These are phyloP conservation scores for Solanum hybrid DNA, from an alignment of 305 asterid species.

Conservation along the genomic window DNA sequence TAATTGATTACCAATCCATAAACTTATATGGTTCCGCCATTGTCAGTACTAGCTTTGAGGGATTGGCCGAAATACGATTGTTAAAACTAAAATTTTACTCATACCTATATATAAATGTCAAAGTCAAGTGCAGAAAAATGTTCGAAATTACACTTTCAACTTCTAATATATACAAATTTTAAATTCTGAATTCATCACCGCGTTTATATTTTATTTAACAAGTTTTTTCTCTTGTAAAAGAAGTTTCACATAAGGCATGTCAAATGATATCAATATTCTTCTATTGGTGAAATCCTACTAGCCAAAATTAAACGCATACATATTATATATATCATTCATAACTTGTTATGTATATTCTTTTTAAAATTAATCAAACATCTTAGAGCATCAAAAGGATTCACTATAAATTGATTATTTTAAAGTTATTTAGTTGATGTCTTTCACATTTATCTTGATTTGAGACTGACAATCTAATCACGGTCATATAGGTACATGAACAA, in stretches of 20 bases:
- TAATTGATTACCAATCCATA: background rate
- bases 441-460: background rate
- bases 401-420: background rate
- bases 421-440: background rate
- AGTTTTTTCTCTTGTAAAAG: background rate
- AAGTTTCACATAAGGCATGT: background rate
- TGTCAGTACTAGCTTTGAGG: accelerated
- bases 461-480: background rate
- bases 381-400: background rate
- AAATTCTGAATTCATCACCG: background rate
- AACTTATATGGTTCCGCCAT: background rate
- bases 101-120: background rate
- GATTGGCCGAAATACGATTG: background rate
- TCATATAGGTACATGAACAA: background rate
- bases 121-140: background rate
- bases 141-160: background rate
- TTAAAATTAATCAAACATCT: background rate
- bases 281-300: background rate
- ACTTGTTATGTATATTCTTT: background rate
- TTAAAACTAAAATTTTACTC: background rate
- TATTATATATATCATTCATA: background rate
- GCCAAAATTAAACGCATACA: background rate
- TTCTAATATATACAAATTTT: background rate
- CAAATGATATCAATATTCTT: background rate
- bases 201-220: too few species aligned